A percentile compares a stretch with the other conserved stretches of the same genome.
Evolutionary conservation across 345 rosid genomes (phyloP).

Genomic region (Syzygium aromaticum): DNA sequence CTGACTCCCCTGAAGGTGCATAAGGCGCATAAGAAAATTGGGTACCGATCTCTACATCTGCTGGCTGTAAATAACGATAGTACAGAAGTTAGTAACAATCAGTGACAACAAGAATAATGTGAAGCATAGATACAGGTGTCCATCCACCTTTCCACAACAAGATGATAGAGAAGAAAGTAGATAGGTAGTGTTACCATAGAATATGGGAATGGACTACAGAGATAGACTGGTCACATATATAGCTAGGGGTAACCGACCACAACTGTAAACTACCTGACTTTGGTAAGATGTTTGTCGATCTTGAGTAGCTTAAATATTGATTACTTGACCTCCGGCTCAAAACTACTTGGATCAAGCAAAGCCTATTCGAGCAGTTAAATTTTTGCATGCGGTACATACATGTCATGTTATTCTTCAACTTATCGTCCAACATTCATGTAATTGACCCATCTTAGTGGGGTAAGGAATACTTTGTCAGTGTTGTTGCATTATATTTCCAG

Average conservation of each 20-base stretch:
- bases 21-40: conserved; percentile 42
- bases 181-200: not conserved
- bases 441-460: not conserved
- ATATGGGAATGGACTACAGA: not conserved
- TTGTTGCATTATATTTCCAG: not conserved
- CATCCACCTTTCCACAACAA: not conserved
- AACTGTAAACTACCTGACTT: not conserved
- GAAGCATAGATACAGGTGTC: not conserved
- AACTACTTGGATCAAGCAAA: not conserved
- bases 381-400: not conserved
- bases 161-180: not conserved
- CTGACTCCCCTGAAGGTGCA: conserved; percentile 41
- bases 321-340: not conserved
- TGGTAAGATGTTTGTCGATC: not conserved
- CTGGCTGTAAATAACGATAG: conserved; percentile 23
- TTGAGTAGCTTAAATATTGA: not conserved
- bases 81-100: not conserved
- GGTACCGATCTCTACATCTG: conserved; percentile 37
- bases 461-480: not conserved
- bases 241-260: not conserved
- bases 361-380: not conserved
- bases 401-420: not conserved
- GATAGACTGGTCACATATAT: not conserved
- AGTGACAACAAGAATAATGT: not conserved
- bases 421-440: not conserved